These are phyloP conservation scores for Mucor piriformis DNA, from an alignment of 371 early-diverging fungal species.

Conservation along the genomic window DNA sequence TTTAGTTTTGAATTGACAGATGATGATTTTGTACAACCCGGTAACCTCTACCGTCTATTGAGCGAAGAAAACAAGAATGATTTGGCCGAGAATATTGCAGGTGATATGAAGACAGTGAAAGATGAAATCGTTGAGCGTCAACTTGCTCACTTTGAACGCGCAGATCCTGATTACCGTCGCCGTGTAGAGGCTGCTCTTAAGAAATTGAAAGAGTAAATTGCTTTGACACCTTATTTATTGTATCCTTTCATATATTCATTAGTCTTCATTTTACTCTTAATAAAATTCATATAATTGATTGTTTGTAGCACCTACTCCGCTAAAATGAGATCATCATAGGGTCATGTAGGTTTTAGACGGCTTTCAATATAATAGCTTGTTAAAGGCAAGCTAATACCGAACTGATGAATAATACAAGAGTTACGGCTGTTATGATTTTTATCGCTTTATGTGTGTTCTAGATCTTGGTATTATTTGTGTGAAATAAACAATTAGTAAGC, in stretches of 20 bases:
- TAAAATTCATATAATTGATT: no score
- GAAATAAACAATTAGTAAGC: no score
- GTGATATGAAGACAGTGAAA: slow-evolving; percentile 65
- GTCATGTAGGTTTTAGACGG: no score
- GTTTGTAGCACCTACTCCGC: no score
- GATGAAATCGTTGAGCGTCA: slow-evolving; percentile 71
- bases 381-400: no score
- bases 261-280: no score
- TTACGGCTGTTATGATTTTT: no score
- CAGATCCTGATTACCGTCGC: slow-evolving; percentile 74
- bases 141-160: slow-evolving; percentile 72
- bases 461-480: no score
- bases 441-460: no score
- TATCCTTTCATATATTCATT: not conserved
- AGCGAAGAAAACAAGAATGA: slow-evolving; percentile 64
- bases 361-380: no score
- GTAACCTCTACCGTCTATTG: slow-evolving; percentile 67
- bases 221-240: not conserved
- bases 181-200: slow-evolving; percentile 52
- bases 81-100: slow-evolving; percentile 70
- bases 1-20: slow-evolving; percentile 60
- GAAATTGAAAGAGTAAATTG: not conserved
- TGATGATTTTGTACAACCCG: slow-evolving; percentile 76
- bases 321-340: no score
- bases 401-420: no score